phyloP scores from a whole-genome alignment of 225 moss, liverwort and hornwort genomes.

The Asterella californica region DNA sequence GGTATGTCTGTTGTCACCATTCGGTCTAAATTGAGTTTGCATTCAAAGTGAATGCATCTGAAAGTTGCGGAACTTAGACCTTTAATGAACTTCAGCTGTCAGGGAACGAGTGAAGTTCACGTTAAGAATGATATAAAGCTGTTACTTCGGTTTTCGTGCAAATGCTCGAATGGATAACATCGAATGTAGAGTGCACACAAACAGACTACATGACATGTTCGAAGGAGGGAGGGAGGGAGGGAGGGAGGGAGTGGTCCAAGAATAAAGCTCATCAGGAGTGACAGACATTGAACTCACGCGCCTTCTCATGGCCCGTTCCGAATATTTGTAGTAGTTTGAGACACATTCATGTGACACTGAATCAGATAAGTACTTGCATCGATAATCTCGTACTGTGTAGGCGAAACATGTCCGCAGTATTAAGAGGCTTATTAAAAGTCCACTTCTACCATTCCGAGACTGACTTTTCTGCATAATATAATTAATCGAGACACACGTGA shows the following conservation, averaged over 20 bases:
- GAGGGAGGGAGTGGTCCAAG: not conserved
- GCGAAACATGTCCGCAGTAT: not conserved
- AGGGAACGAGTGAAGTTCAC: not conserved
- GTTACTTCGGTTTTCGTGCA: not conserved
- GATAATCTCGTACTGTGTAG: not conserved
- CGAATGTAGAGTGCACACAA: not conserved
- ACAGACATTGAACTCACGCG: not conserved
- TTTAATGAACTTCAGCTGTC: not conserved
- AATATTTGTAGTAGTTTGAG: not conserved
- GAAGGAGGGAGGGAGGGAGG: not conserved
- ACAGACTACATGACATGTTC: not conserved
- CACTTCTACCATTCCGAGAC: not conserved
- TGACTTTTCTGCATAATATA: not conserved
- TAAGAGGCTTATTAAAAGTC: not conserved
- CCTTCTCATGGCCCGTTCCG: not conserved
- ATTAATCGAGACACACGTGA: not conserved
- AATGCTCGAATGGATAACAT: not conserved
- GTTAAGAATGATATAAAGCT: not conserved
- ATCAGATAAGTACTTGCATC: not conserved
- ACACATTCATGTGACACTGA: not conserved
- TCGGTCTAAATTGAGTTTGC: not conserved
- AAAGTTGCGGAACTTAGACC: not conserved
- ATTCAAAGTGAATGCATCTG: not conserved
- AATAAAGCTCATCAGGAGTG: not conserved
- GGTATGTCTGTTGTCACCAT: not conserved